Base-by-base conservation (phyloP, 345 rosid genomes). In the Trapa bicornis region DNA sequence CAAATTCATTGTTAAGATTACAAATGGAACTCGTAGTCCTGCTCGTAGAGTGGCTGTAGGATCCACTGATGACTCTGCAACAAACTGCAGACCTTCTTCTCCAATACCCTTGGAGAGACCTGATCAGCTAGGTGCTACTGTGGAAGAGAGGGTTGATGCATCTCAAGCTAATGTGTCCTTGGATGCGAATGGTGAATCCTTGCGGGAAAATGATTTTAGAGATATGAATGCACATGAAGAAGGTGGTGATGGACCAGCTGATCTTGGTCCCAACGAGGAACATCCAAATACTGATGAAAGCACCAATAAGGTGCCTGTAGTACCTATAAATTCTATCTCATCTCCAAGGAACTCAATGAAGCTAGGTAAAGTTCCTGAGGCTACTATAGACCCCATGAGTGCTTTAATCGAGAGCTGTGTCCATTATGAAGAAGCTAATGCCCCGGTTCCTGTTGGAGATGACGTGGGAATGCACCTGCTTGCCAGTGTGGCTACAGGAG, bases 391-490 rank as follows among this genome's bases (percentile, higher is more conserved):
- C 65, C 83, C 94, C 45, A 90, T 93, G 70, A 82, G 88, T 86
- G 96, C 97, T 54, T 72, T 94, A 74, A 77, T 88, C 70, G 99
- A 94, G 75, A 94, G 97, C 69, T 92, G 98, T 77, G 91, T 74
- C 1, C 86, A 88, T 75, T 75, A 74, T 64, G 82, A 92, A 1
- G 92, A 87, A 75, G 80, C 84, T 38, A 81, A 68, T 80, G 80
- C 74, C 13, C 75, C 76, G 37, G 41, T 75, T 61, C 77, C 92
- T 12, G 75, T 74, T 72, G 84, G 80, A 6, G 99, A 94, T 81
- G 96, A 91, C 77, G 83, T 81, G 68, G 99, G 97, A 66, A 94
- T 94, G 95, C 91, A 91, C 77, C 80, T 94, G 70, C 89, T 94
- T 68, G 99, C 99, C 50, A 91, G 80, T 76, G 97, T 94, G 65